Evolutionary conservation across 2,329 filamentous ascomycete genomes (phyloP).

Genomic region (Aspergillus glaucus): DNA sequence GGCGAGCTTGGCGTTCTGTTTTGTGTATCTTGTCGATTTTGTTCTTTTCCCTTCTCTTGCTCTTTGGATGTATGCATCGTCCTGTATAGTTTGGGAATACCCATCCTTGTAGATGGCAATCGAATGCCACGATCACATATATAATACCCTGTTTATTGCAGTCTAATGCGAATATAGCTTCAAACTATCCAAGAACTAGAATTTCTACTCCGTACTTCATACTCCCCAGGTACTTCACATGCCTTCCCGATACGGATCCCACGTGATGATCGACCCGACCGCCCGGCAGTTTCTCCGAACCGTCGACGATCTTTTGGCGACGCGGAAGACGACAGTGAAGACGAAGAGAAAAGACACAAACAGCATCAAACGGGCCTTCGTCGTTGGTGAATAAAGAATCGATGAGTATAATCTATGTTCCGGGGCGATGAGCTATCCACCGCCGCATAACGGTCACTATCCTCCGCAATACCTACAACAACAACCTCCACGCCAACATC

Average conservation of each 20-base stretch:
- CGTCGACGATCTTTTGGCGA: background rate
- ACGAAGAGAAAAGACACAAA: slow-evolving; percentile 1
- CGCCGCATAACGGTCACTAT: slow-evolving; percentile 36
- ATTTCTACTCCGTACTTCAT: too few relatives aligned
- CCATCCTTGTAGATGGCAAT: background rate
- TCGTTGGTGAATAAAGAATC: slow-evolving; percentile 5
- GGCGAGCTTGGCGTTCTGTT: background rate
- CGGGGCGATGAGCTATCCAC: slow-evolving; percentile 38
- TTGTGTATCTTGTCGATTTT: background rate
- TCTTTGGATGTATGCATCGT: background rate
- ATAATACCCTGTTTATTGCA: too few relatives aligned
- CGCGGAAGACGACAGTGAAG: background rate
- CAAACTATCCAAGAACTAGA: background rate
- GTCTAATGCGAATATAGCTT: too few relatives aligned
- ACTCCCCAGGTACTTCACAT: too few relatives aligned
- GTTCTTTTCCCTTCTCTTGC: background rate
- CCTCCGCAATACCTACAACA: slow-evolving; percentile 30
- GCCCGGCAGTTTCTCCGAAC: slow-evolving; percentile 7
- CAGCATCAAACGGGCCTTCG: background rate
- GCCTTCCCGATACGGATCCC: background rate
- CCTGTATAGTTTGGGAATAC: background rate
- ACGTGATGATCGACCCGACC: slow-evolving; percentile 1
- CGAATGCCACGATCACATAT: background rate
- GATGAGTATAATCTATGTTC: slow-evolving; percentile 18
- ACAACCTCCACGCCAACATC: slow-evolving; percentile 15